Conservation (phyloP, 2,329 filamentous ascomycete genomes). For the Phaeosphaeriaceae sp. region DNA sequence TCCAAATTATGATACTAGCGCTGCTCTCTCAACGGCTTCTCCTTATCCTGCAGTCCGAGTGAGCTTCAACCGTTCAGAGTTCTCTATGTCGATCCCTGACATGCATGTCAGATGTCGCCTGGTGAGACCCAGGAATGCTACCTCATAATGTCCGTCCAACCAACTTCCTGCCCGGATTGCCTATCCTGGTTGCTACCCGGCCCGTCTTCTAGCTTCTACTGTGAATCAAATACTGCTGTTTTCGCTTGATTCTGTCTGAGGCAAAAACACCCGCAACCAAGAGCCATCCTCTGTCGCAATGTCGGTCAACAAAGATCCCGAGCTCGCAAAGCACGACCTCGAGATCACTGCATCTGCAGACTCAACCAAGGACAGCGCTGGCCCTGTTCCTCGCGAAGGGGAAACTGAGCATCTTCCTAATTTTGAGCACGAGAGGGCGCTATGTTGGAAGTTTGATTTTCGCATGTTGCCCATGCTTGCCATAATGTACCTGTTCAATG, state of each 20-base stretch:
- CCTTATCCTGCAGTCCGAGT: not conserved
- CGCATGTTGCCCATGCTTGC: constrained; percentile 64
- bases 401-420: constrained; percentile 41
- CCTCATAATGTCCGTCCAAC: constrained; percentile 9
- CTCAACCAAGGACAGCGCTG: constrained; percentile 31
- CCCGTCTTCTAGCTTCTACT: too few relatives aligned
- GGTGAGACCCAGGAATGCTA: constrained; percentile 26
- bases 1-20: too few relatives aligned
- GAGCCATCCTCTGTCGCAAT: too few relatives aligned
- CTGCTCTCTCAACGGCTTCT: not conserved
- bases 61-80: not conserved
- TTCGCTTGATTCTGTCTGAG: not conserved
- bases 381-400: constrained; percentile 33
- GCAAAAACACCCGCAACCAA: not conserved
- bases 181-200: too few relatives aligned
- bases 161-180: too few relatives aligned
- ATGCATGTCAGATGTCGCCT: too few relatives aligned
- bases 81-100: constrained; percentile 13
- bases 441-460: constrained; percentile 63
- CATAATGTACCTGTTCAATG: constrained; percentile 66
- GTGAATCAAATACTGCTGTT: too few relatives aligned
- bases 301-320: constrained; percentile 32
- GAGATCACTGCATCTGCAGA: constrained; percentile 34
- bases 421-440: constrained; percentile 45
- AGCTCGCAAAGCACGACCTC: constrained; percentile 38